Percentiles rank a stretch among this genome's conserved stretches.
Conservation (phyloP, 2,329 filamentous ascomycete species). For the Ophiostoma angusticollis region DNA sequence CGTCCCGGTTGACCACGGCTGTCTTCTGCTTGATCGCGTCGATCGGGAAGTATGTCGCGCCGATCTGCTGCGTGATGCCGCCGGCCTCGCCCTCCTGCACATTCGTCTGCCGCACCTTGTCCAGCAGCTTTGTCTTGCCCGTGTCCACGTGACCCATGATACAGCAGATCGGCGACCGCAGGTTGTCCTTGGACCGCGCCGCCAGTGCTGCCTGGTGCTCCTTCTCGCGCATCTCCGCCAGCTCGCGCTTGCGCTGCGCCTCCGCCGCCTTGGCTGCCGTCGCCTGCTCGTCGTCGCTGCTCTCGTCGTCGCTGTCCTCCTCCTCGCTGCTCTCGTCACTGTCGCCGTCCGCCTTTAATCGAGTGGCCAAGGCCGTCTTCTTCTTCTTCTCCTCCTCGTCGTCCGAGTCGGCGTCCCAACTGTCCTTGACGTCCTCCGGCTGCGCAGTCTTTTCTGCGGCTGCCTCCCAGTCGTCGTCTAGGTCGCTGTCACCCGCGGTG, state of each 20-base stretch:
- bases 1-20: slow-evolving; percentile 80
- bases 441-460: slow-evolving; percentile 60
- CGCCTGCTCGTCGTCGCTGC: slow-evolving; percentile 57
- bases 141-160: slow-evolving; percentile 99
- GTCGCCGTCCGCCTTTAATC: slow-evolving; percentile 25
- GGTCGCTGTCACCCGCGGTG: slow-evolving; percentile 44
- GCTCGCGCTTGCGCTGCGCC: slow-evolving; percentile 72
- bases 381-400: slow-evolving; percentile 43
- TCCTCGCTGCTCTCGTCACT: slow-evolving; percentile 18
- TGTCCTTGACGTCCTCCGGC: slow-evolving; percentile 68
- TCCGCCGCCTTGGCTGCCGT: slow-evolving; percentile 63
- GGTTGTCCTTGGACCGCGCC: slow-evolving; percentile 82
- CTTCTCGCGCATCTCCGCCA: slow-evolving; percentile 75
- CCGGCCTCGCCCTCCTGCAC: slow-evolving; percentile 98
- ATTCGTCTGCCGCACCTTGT: slow-evolving; percentile 97
- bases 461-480: slow-evolving; percentile 81
- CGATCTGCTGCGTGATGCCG: slow-evolving; percentile 99
- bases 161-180: slow-evolving; percentile 97
- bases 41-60: slow-evolving; percentile 96
- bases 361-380: slow-evolving; percentile 13
- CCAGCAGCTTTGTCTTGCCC: slow-evolving; percentile 96
- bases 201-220: slow-evolving; percentile 85
- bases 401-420: slow-evolving; percentile 81
- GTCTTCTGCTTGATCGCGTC: slow-evolving; percentile 91
- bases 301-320: slow-evolving; percentile 49